Evolutionary conservation across 208 protist genomes (phyloP), one percentile per base, ranked within the genome.

Genomic region (Crithidia sp.): DNA sequence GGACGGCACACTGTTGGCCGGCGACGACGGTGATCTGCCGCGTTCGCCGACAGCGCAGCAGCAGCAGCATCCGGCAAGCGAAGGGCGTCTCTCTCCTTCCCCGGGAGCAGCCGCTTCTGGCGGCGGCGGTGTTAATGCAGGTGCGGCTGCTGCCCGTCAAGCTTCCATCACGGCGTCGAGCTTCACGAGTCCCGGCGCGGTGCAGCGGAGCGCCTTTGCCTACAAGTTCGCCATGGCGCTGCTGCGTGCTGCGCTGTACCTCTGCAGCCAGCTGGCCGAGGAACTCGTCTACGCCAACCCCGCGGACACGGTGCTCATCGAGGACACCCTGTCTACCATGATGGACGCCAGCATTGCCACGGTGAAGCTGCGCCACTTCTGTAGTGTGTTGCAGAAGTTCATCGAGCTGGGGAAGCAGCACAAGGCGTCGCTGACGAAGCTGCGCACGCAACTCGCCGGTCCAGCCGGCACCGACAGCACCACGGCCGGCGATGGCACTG

Each of bases 291-390:
- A 82, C 60, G 79, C 81, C 3, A 87, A 84, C 62, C 84, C 90
- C 7, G 79, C 82, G 2, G 92, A 97, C 78, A 94, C 90, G 4
- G 92, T 97, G 17, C 72, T 89, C 8, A 91, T 97, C 56, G 92
- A 97, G 65, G 89, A 95, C 67, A 88, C 82, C 14, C 80, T 97
- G 36, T 94, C 88, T 28, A 85, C 88, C 71, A 95, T 97, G 92
- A 95, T 97, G 90, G 92, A 97, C 64, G 74, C 83, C 7, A 78
- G 87, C 58, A 90, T 95, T 69, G 88, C 81, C 5, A 88, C 84
- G 13, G 87, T 93, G 53, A 92, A 94, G 72, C 79, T 97, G 58
- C 86, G 74, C 36, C 83, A 94, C 71, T 92, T 96, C 68, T 93
- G 89, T 69, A 55, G 67, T 4, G 84, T 79, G 7, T 68, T 93